Base-by-base conservation (phyloP, 1,284 basidiomycete genomes). In the Inonotus hispidus region DNA sequence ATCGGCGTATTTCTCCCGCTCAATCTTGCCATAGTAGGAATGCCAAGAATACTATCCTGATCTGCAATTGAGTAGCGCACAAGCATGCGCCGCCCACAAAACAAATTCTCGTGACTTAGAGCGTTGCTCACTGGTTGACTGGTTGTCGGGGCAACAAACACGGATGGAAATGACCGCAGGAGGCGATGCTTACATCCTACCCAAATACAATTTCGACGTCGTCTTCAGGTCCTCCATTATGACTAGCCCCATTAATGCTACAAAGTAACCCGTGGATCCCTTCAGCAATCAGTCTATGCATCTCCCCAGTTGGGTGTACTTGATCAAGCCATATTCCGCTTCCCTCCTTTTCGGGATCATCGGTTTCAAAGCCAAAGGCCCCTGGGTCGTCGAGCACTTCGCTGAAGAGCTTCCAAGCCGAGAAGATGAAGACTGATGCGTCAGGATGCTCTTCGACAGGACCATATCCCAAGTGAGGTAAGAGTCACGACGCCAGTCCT, bases 301-400 rank as follows among this genome's bases (percentile, higher is more conserved):
- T 72, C 61, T 68, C 71, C 63, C 74, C 78, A 0, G 77, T 79
- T 1, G 79, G 79, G 67, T 82, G 81, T 37, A 82, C 63, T 19
- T 70, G 67, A 65, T 85, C 83, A 14, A 74, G 65, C 83, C 83
- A 86, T 13, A 85, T 75, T 0, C 68, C 67, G n/a, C 79, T 77
- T 0, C 69, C 69, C 43, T 64, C 16, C 65, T 68, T 68, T 25
- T 70, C 52, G 54, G 70, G 50, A 66, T 80, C 73, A 14, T 43
- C 59, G 2, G 64, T 63, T 1, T 67, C 52, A 61, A 85, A 80
- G 0, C 78, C 79, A 62, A 78, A 74, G 0, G 68, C 66, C 3
- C 63, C 66, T 1, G 80, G 80, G 53, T 80, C 67, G 62, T 82
- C 76, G 41, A 84, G 69, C 2, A 84, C 68, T 14, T 70, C 71